Conservation (phyloP, 2,329 filamentous ascomycete species). For the Exophiala viscosa region DNA sequence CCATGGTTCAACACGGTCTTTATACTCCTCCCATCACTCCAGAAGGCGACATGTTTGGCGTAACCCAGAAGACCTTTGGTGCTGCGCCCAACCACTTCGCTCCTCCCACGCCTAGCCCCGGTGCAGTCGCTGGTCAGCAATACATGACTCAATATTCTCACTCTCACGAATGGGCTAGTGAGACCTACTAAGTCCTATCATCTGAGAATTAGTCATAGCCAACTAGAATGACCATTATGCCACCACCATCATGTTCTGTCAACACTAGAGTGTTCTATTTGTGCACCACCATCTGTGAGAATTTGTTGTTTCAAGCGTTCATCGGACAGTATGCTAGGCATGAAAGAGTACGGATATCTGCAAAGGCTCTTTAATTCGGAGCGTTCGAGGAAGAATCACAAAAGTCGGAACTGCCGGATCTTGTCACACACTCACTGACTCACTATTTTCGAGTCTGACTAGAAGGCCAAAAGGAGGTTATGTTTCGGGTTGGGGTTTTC, state of each 20-base stretch:
- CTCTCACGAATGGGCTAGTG: slow-evolving; percentile 15
- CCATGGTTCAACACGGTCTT: slow-evolving; percentile 36
- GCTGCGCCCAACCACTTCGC: slow-evolving; percentile 25
- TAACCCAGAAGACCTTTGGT: slow-evolving; percentile 34
- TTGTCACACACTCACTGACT: too few species aligned
- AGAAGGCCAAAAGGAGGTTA: too few species aligned
- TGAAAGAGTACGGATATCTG: not conserved
- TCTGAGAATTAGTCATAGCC: too few species aligned
- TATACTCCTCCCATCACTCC: slow-evolving; percentile 49
- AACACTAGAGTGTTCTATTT: not conserved
- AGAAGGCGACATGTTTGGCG: slow-evolving; percentile 36
- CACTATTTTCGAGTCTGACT: too few species aligned
- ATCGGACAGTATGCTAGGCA: too few species aligned
- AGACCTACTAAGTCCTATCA: slow-evolving; percentile 9
- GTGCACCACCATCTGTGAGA: too few species aligned
- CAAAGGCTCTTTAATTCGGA: not conserved
- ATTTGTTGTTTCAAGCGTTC: too few species aligned
- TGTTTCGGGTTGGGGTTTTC: too few species aligned
- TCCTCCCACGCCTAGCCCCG: slow-evolving; percentile 27
- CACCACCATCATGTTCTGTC: slow-evolving; percentile 10
- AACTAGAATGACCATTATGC: not conserved
- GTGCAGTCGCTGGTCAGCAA: slow-evolving; percentile 12
- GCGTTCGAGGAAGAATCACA: not conserved
- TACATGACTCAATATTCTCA: slow-evolving; percentile 17
- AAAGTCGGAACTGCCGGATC: not conserved